Evolutionary conservation across 768 basidiomycete species (phyloP).

Genomic region (Lactifluus echinatus): DNA sequence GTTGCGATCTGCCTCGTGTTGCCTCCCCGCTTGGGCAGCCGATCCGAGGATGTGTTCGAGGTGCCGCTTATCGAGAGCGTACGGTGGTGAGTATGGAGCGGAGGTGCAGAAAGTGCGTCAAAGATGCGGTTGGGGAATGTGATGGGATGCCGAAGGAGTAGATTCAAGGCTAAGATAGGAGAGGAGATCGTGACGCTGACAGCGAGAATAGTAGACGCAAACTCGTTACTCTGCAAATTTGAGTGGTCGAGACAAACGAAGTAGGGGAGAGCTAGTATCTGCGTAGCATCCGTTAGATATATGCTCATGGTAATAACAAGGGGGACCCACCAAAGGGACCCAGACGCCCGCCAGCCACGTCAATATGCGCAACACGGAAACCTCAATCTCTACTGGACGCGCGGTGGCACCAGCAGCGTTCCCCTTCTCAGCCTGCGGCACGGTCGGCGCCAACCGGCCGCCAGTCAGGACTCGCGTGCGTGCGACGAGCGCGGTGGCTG

Average conservation of each 20-base stretch:
- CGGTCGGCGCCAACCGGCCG: constrained; percentile 48
- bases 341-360: constrained; percentile 63
- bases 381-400: constrained; percentile 41
- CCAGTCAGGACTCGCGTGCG: constrained; percentile 59
- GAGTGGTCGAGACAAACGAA: constrained; percentile 35
- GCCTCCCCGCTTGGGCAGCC: constrained; percentile 56
- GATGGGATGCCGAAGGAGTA: constrained; percentile 51
- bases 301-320: background rate
- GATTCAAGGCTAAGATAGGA: constrained; percentile 54
- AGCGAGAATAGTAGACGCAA: constrained; percentile 42
- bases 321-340: constrained; percentile 55
- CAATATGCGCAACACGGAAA: constrained; percentile 45
- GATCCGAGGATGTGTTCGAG: constrained; percentile 45
- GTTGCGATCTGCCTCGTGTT: constrained; percentile 59
- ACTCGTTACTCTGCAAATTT: constrained; percentile 33
- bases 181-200: constrained; percentile 62
- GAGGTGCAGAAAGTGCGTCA: constrained; percentile 38
- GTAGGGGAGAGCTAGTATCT: constrained; percentile 62
- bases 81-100: constrained; percentile 34
- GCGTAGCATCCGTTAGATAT: background rate
- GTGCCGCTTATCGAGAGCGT: constrained; percentile 37
- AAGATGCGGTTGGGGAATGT: constrained; percentile 63
- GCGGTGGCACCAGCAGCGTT: constrained; percentile 37
- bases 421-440: constrained; percentile 45
- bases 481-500: constrained; percentile 45